Conservation (phyloP, 2,329 filamentous ascomycete species). For the Phyllosticta paracitricarpa region DNA sequence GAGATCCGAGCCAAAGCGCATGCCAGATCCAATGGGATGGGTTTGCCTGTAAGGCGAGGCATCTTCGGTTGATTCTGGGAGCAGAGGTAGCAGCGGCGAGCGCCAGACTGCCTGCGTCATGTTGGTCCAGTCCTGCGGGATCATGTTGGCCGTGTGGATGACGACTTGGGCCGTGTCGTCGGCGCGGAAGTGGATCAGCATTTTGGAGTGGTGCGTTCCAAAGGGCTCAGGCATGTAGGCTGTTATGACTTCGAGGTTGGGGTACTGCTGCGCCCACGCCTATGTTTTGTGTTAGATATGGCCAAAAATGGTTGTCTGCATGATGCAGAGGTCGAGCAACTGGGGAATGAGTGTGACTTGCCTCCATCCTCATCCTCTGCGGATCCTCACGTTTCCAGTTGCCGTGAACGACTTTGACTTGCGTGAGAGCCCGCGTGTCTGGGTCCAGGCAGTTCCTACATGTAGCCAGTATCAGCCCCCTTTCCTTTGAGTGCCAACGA, state of each 20-base stretch:
- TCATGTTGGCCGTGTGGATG: slow-evolving; percentile 89
- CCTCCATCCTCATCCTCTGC: slow-evolving; percentile 48
- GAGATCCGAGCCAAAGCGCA: slow-evolving; percentile 66
- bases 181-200: slow-evolving; percentile 72
- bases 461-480: slow-evolving; percentile 14
- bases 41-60: background rate
- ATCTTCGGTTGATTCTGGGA: slow-evolving; percentile 9
- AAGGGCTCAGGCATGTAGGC: slow-evolving; percentile 77
- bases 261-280: slow-evolving; percentile 51
- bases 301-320: no score
- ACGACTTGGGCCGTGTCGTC: slow-evolving; percentile 69
- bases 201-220: slow-evolving; percentile 79
- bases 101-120: slow-evolving; percentile 79
- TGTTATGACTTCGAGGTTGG: slow-evolving; percentile 60
- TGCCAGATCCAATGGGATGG: slow-evolving; percentile 47
- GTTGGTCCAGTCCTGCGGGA: slow-evolving; percentile 75
- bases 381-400: slow-evolving; percentile 59
- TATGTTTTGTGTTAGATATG: slow-evolving; percentile 21
- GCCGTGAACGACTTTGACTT: slow-evolving; percentile 52
- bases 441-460: slow-evolving; percentile 39
- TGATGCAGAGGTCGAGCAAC: slow-evolving; percentile 5
- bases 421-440: slow-evolving; percentile 43
- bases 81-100: slow-evolving; percentile 57
- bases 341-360: slow-evolving; percentile 24
- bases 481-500: slow-evolving; percentile 12